Evolutionary conservation across 805 yeast genomes (phyloP).

Genomic region (Lipomyces lipofer): DNA sequence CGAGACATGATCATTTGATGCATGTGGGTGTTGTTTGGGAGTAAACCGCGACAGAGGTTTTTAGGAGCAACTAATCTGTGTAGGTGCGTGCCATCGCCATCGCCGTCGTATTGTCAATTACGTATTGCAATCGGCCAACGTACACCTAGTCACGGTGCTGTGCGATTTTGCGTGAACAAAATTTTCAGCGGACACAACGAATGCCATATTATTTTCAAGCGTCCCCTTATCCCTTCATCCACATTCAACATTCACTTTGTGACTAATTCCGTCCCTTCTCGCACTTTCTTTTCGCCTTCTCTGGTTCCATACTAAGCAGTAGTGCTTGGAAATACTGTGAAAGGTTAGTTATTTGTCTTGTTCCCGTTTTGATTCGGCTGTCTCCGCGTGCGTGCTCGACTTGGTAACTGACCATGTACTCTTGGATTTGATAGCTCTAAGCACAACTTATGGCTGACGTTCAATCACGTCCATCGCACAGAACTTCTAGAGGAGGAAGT

Average conservation of each 20-base stretch:
- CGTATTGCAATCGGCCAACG: not conserved
- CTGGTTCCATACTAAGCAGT: not conserved
- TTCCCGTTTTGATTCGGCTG: too few relatives aligned
- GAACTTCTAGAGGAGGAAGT: slow-evolving; percentile 31
- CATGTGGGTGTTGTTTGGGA: too few relatives aligned
- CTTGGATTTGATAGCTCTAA: too few relatives aligned
- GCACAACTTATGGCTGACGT: slow-evolving; percentile 23
- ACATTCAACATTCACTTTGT: not conserved
- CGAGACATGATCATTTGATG: too few relatives aligned
- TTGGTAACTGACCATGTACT: too few relatives aligned
- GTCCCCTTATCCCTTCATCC: not conserved
- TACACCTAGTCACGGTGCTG: not conserved
- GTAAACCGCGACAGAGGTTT: too few relatives aligned
- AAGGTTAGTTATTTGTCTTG: not conserved
- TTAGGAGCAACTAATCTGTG: too few relatives aligned
- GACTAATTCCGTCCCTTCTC: not conserved
- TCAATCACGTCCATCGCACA: slow-evolving; percentile 21
- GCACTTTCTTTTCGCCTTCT: not conserved
- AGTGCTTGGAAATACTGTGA: slow-evolving; percentile 1
- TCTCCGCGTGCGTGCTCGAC: too few relatives aligned
- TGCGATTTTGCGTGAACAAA: not conserved
- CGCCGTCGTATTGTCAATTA: too few relatives aligned
- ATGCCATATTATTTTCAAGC: not conserved
- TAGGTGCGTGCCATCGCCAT: not conserved
- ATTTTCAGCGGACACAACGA: slow-evolving; percentile 1